Evolutionary conservation across 2,329 filamentous ascomycete genomes (phyloP), one percentile per base, ranked within the genome.

Genomic region (Trichoderma hamatum): DNA sequence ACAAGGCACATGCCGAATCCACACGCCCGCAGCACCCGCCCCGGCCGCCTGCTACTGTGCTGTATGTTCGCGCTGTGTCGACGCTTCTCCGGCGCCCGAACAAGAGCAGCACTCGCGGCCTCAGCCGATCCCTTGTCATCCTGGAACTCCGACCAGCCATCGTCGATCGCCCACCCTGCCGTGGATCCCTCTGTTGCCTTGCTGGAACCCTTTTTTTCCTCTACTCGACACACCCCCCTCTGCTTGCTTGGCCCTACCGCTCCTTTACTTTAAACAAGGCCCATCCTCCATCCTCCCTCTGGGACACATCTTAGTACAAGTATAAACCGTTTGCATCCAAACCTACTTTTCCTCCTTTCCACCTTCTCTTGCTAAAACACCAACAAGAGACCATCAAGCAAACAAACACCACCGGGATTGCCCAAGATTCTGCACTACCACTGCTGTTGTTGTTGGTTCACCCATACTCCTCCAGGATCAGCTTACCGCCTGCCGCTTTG

Each of bases 161-260:
- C 68, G 68, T 55, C 62, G 54, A 67, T 65, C 62, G 54, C 52
- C 52, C 62, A 32, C 68, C 68, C 62, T 69, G 62, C 30, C 68
- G 68, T 69, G 68, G 61, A 66, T 69, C 68, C 62, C 54, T 49
- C 49, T 52, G 62, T 51, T 69, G 68, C 68, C 68, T 67, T 69
- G 68, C 36, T 67, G 51, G 60, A 55, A 52, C 28, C 65, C 26
- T 61, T 61, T 61, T 46, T 43, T 2, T 24, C 28, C 16, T 39
- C n/a, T n/a, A 10, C 32, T 46, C 14, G 3, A 16, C 39, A 24
- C 54, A 61, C 68, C 5, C 68, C 52, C 55, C 54, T 36, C 32
- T 24, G 5, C 24, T 14, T n/a, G n/a, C n/a, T 30, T 67, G 55
- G 55, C 65, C 55, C 55, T 60, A 46, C 56, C 49, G 24, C 67